Evolutionary conservation across 495 filamentous ascomycete genomes (phyloP), one percentile per base, ranked within the genome.

Genomic region (Xylaria bambusicola): DNA sequence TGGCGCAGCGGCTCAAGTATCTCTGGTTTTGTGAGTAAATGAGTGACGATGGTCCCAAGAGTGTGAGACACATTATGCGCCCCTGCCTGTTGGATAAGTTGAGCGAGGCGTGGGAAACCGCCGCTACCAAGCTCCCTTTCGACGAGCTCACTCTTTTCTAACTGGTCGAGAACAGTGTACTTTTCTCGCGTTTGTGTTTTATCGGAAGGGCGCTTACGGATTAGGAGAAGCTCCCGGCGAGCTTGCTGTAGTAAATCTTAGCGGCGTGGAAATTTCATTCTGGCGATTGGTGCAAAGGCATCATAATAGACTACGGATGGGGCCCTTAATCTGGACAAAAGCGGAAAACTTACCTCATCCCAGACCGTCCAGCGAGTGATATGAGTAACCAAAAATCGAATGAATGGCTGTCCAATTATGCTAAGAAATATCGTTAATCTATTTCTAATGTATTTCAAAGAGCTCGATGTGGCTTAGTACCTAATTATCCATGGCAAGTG

Each of bases 351-450:
- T 36, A 24, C 48, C 18, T 51, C 48, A 36, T 51, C 48, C 48
- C 48, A 51, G 15, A 51, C 12, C 3, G 48, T 51, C 48, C 48
- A 51, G 29, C 48, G 48, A 18, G 48, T 51, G 13, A 51, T n/a
- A 15, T 13, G 29, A 6, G 48, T 51, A 15, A 38, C 29, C 3
- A 51, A 3, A 24, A 9, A 51, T 24, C 48, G 48, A 6, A 51
- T n/a, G 10, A 38, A 2, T 9, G 48, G 48, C n/a, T 36, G 21
- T 23, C 31, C 48, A 29, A 51, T 24, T 4, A 23, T 13, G 18
- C 48, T 51, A n/a, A 3, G 23, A 51, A 6, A 20, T 23, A 9
- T 20, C 13, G 27, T 50, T 20, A 51, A 7, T 51, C 48, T 17
- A 36, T 36, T 13, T 1, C 29, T 20, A 6, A 31, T 10, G 13